Evolutionary conservation across 495 filamentous ascomycete species (phyloP).

Genomic region (Amniculicola lignicola): DNA sequence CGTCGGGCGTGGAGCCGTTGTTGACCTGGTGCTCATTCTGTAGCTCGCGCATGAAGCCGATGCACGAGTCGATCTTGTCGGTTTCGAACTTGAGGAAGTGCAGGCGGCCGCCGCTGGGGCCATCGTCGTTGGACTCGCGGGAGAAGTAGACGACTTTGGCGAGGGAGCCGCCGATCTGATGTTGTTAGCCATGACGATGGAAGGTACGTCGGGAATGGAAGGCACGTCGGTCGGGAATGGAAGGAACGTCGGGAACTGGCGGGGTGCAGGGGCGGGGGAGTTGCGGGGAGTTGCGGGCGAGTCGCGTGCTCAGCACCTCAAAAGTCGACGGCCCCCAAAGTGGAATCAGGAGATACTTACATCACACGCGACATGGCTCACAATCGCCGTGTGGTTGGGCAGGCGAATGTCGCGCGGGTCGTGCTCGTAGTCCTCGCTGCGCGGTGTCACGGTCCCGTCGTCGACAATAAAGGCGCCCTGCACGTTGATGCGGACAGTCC

Average conservation of each 20-base stretch:
- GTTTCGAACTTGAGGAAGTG: conserved; percentile 97
- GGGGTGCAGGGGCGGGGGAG: too few relatives aligned
- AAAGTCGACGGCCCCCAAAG: neutral
- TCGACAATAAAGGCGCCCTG: conserved; percentile 94
- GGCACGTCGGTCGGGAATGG: too few relatives aligned
- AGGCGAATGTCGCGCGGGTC: conserved; percentile 77
- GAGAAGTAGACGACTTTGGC: conserved; percentile 98
- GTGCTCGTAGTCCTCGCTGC: conserved; percentile 61
- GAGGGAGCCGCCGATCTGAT: conserved; percentile 82
- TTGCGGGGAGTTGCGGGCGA: conserved; percentile 36
- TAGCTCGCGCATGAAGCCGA: conserved; percentile 79
- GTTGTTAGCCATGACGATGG: too few relatives aligned
- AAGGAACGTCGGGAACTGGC: too few relatives aligned
- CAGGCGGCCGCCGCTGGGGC: conserved; percentile 69
- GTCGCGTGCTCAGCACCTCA: conserved; percentile 5
- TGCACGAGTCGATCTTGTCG: conserved; percentile 83
- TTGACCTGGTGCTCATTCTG: conserved; percentile 71
- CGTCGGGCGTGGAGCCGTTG: conserved; percentile 62
- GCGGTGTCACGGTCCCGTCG: conserved; percentile 41
- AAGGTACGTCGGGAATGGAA: too few relatives aligned
- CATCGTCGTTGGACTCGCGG: conserved; percentile 61
- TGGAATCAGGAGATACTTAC: conserved; percentile 53
- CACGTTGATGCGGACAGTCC: conserved; percentile 88
- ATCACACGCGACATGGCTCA: conserved; percentile 96
- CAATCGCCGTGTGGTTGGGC: conserved; percentile 85